phyloP scores from a whole-genome alignment of 2,329 filamentous ascomycete species.

The Sclerotinia minor region DNA sequence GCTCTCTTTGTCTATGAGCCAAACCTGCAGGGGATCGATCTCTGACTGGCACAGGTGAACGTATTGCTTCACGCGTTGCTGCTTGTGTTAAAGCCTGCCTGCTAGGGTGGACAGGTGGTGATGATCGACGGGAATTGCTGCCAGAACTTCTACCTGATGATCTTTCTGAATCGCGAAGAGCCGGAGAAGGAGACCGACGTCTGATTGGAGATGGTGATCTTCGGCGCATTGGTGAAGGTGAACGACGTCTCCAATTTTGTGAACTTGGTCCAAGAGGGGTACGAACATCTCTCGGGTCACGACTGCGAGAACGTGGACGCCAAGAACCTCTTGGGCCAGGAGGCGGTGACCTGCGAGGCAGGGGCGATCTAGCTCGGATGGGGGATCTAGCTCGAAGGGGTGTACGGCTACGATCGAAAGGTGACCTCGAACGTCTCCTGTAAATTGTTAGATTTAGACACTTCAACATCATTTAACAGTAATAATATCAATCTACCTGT shows the following conservation, averaged over 20 bases:
- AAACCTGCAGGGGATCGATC: conserved; percentile 36
- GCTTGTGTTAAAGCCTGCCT: conserved; percentile 47
- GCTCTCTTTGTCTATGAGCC: conserved; percentile 35
- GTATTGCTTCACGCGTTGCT: conserved; percentile 39
- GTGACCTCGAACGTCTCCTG: conserved; percentile 42
- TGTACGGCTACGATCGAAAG: conserved; percentile 40
- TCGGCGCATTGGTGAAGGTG: conserved; percentile 52
- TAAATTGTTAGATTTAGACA: conserved; percentile 20
- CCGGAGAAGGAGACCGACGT: conserved; percentile 53
- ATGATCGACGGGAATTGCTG: conserved; percentile 62
- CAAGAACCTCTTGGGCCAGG: conserved; percentile 42
- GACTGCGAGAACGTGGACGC: conserved; percentile 52
- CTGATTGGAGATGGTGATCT: conserved; percentile 24
- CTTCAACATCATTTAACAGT: not conserved
- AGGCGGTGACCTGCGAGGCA: conserved; percentile 41
- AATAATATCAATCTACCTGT: conserved; percentile 31
- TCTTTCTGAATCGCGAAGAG: conserved; percentile 48
- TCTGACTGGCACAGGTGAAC: conserved; percentile 35
- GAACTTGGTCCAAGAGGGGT: conserved; percentile 45
- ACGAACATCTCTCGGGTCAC: conserved; percentile 52
- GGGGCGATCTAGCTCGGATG: conserved; percentile 39
- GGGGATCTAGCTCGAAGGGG: conserved; percentile 32
- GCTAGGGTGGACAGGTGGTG: conserved; percentile 58
- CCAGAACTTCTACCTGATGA: conserved; percentile 55
- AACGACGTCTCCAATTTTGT: conserved; percentile 53